Evolutionary conservation across 352 stramenopile genomes (phyloP), one percentile per base, ranked within the genome.

Genomic region (Pythium utonaiense): DNA sequence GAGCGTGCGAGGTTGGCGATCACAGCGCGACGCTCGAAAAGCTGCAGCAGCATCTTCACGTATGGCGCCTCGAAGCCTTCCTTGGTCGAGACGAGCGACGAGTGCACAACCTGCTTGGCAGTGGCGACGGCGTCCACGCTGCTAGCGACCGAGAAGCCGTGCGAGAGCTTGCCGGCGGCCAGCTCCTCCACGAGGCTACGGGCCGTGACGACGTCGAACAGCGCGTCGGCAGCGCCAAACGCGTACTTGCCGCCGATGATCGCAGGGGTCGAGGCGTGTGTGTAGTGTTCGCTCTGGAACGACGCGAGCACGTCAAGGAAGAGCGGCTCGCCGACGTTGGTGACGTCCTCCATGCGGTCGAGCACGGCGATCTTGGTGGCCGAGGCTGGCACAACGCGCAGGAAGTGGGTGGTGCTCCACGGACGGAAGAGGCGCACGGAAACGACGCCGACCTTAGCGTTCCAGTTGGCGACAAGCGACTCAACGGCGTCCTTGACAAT

Each of bases 261-360:
- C 31, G 76, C 73, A 0, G 81, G 82, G 14, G 73, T 60, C 2
- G 82, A 53, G 30, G 83, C 74, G 57, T 80, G 68, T 28, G 74
- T 70, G 77, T 76, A 91, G 38, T 77, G 74, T 25, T 92, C 83
- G 48, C 78, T 86, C 70, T 96, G 81, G 63, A 98, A 91, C 33
- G 88, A 96, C 41, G 78, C 78, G n/a, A 94, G 83, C 36, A 97
- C 89, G 70, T 98, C 91, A 67, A 96, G 69, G 67, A 96, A 98
- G 8, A 98, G 71, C 36, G 92, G 92, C 66, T 97, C 86, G 38
- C 87, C 86, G 53, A 96, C 85, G 52, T 86, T 91, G 14, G 79
- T 90, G 50, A 72, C 64, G 66, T 97, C 91, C 57, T 95, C 85
- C 68, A 92, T 96, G 44, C 90, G 86, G 70, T 97, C 92, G 17